Base-by-base conservation (phyloP, 345 rosid species). In the Rhodamnia argentea region DNA sequence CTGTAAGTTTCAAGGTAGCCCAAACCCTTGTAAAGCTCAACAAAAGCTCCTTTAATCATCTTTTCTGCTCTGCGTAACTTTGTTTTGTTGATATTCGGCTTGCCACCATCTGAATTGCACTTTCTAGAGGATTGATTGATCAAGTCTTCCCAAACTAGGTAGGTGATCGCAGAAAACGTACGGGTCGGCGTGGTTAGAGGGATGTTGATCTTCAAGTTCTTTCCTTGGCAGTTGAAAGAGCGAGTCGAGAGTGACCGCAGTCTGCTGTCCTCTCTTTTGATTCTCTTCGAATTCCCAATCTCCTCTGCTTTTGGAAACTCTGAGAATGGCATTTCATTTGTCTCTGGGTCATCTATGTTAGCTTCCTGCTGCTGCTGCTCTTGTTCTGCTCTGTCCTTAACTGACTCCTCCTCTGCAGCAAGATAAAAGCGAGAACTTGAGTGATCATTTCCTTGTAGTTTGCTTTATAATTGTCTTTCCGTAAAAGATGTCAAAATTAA, bases 1-100 rank as follows among this genome's bases (percentile, higher is more conserved):
- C 98, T 93, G 88, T 95, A 98, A 82, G 98, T 95, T 90, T 94
- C 94, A 89, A 98, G 99, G 89, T 95, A 98, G 51, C 94, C 92
- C 84, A 98, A 70, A 12, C 96, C 99, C 92, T 95, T 98, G 83
- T 94, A 96, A 84, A 98, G 96, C 93, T 98, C 99, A 82, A 90
- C 52, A 26, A 94, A 87, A 84, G 98, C 99, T 83, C 97, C 95
- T 90, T 89, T 93, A 14, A 96, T 95, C 95, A 98, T 98, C 90
- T 98, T 98, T 92, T 98, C 96, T 1, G 99, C 99, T 85, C 92
- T 95, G 52, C 90, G 93, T 89, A 98, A 76, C 92, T 93, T 94
- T n/a, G 93, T 90, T 89, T 95, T 98, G 94, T 93, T 96, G 90
- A 98, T 92, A 37, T 88, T 90, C 32, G 93, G 90, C 89, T 89